phyloP scores from a whole-genome alignment of 345 rosid species.

The Eutrema yunnanense region DNA sequence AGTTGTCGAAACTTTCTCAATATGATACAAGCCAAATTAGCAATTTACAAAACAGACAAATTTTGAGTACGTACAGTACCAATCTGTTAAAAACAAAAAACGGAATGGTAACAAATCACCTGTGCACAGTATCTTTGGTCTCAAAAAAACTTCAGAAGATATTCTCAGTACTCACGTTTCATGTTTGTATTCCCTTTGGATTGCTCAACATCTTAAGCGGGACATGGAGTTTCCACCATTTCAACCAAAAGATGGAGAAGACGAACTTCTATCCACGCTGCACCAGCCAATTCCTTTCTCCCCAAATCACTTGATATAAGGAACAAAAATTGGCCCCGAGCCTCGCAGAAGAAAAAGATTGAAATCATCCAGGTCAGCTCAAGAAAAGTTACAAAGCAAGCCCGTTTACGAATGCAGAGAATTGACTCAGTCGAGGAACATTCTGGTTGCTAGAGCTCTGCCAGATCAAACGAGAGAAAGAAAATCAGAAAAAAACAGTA shows the following conservation, averaged over 20 bases:
- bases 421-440: conserved; percentile 12
- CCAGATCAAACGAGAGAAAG: conserved; percentile 3
- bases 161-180: background rate
- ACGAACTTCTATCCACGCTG: background rate
- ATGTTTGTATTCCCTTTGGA: background rate
- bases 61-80: conserved; percentile 6
- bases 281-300: background rate
- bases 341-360: background rate
- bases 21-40: background rate
- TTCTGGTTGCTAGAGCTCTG: conserved; percentile 34
- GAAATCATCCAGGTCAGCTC: conserved; percentile 1
- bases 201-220: background rate
- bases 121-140: background rate
- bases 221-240: background rate
- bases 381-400: background rate
- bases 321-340: background rate
- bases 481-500: background rate
- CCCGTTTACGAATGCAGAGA: background rate
- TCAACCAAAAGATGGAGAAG: conserved; percentile 2
- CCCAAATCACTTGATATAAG: background rate
- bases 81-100: too few species aligned
- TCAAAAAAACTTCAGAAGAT: background rate
- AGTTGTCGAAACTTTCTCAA: conserved; percentile 10
- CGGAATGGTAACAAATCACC: conserved; percentile 15
- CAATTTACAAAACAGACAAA: background rate